Base-by-base conservation (phyloP, 345 rosid species). In the Aethionema arabicum region DNA sequence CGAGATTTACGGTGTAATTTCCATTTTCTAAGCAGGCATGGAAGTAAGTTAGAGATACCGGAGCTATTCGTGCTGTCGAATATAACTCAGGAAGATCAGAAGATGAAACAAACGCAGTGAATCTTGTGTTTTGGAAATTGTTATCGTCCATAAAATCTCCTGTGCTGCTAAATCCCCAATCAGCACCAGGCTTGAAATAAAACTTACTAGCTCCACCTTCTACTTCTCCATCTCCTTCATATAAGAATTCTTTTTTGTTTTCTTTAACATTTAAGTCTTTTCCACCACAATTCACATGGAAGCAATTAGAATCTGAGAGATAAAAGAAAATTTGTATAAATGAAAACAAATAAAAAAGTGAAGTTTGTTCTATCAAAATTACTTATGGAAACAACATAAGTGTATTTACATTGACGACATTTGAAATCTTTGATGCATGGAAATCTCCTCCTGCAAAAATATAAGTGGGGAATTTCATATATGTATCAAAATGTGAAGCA, bases 121-220 rank as follows among this genome's bases (percentile, higher is more conserved):
- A 77, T 61, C 76, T 78, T 32, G 48, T 77, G 55, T 81, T 72
- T 57, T 65, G 82, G 68, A 27, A 68, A 61, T 82, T 81, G 38
- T 76, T 4, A 46, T 85, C 87, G 74, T 87, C 95, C 84, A 76
- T 66, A 73, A 63, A 87, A 74, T 87, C 85, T 33, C 95, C 89
- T 32, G 79, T 80, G 76, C 82, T 87, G 60, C 87, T 83, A 52
- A 83, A 80, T 42, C 91, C 95, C 95, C 89, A 87, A 47, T 70
- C 33, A 60, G 41, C 21, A 13, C 59, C 30, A 29, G 57, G 76
- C 16, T 71, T 55, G 33, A 71, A 5, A 78, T 14, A 74, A 76
- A 73, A 77, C 44, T 65, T 76, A 36, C 89, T 87, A 50, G 77
- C 56, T 68, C 91, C 88, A 56, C 80, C 84, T 65, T 42, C 68